Evolutionary conservation across 2,329 filamentous ascomycete species (phyloP), one percentile per base, ranked within the genome.

Genomic region (Stachybotrys echinatus): DNA sequence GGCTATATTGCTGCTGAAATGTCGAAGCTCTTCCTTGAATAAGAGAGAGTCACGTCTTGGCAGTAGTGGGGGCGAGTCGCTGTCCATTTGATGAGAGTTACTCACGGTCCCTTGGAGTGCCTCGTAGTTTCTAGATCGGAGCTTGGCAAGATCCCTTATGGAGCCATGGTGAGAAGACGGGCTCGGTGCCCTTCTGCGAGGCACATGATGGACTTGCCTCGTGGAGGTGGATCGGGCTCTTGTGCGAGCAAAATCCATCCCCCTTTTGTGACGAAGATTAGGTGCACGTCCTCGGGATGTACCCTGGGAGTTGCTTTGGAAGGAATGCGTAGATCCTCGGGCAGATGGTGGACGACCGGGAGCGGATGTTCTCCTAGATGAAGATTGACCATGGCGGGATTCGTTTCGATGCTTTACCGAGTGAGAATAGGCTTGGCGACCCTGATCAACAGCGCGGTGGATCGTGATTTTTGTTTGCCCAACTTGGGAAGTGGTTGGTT

Each of bases 1-100:
- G 46, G 90, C 89, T 53, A 96, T 84, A 59, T 90, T 90, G 59
- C 81, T 83, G 58, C 90, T 95, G 50, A 95, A 87, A 58, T 92
- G 86, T 6, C 89, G 80, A 48, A 94, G 80, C 63, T 96, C 92
- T 51, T 91, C 89, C 58, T 82, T 85, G 58, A 77, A 68, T 39
- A 71, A 58, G 46, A 66, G 52, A n/a, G 68, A 67, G 42, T 59
- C 63, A 55, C 60, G 61, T 17, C 58, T 59, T 34, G 57, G 45
- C 17, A 46, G 45, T 27, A 40, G 8, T 18, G 17, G 12, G 10
- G 19, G 12, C 38, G 17, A 6, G 8, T 40, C 4, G 18, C n/a
- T 20, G 8, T 40, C 38, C 8, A n/a, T 7, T 8, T 18, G 10
- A 8, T 14, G 52, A 54, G 56, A 54, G 47, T 52, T 50, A n/a